Evolutionary conservation across 2,329 filamentous ascomycete species (phyloP), one percentile per base, ranked within the genome.

Genomic region (Capronia coronata): DNA sequence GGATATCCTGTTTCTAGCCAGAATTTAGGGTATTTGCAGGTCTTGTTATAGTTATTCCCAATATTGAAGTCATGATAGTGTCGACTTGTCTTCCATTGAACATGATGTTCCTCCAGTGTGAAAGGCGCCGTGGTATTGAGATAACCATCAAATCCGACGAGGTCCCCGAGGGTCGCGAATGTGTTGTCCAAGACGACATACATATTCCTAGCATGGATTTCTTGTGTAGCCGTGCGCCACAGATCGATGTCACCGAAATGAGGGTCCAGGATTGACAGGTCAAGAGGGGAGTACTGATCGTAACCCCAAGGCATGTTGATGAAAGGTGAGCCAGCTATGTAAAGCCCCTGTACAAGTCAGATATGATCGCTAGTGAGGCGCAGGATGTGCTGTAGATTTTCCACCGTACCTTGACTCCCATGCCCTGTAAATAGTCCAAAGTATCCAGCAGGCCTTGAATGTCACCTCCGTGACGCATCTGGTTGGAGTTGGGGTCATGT

Each of bases 141-240:
- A 57, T 74, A 78, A 1, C 78, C 79, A 46, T 82, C 67, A 62
- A 83, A 84, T 4, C 77, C 78, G 52, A 84, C 74, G 44, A 84
- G 68, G 57, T 84, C 79, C 43, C 77, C 76, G 74, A 84, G 73
- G 3, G 80, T 84, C 39, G 77, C 74, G 62, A 84, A 74, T 1
- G 81, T 84, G 60, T 83, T 83, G 62, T 84, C 81, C 51, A 84
- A 65, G 25, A 84, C 67, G 34, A 84, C 78, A 66, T 82, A 83
- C 79, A 84, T 84, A 46, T 72, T 76, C 23, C 77, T 71, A 2
- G 65, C 64, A 59, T 84, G 81, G n/a, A 84, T 79, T 41, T 78
- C 78, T 7, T 73, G 67, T 45, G 84, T 76, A 1, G 75, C 73
- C 39, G 68, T 64, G 58, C 79, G 74, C 78, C 79, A 84, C 47